phyloP scores from a whole-genome alignment of 1,284 basidiomycete genomes.

The Melampsora medusae region DNA sequence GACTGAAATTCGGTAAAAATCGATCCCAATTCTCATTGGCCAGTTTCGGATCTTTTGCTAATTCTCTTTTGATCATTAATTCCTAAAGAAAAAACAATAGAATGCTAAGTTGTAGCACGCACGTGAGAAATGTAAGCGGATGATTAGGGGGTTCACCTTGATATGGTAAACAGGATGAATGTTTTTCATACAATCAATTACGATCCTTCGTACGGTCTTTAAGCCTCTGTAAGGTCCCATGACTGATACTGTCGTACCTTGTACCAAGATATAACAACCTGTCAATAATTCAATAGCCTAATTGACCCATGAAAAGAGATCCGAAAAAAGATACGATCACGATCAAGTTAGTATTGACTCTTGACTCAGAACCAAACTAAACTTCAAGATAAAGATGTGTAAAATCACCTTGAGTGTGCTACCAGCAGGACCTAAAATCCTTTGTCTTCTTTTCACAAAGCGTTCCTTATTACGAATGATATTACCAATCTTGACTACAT shows the following conservation, averaged over 20 bases:
- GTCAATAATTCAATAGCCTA: constrained; percentile 96
- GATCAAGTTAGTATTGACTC: not conserved
- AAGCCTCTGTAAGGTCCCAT: constrained; percentile 95
- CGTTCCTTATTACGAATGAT: constrained; percentile 93
- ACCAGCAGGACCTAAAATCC: constrained; percentile 95
- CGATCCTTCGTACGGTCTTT: constrained; percentile 91
- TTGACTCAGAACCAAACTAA: not conserved
- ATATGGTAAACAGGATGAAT: constrained; percentile 99
- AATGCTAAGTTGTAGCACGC: not conserved
- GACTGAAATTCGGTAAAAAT: constrained; percentile 94
- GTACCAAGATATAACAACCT: constrained; percentile 93
- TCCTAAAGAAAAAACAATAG: constrained; percentile 62
- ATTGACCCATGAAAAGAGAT: not conserved
- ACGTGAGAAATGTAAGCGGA: constrained; percentile 1
- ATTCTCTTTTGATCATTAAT: constrained; percentile 95
- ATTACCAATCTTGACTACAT: constrained; percentile 97
- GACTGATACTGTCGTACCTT: constrained; percentile 94
- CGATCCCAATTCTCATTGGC: constrained; percentile 93
- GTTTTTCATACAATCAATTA: constrained; percentile 99
- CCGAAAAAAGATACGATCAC: not conserved
- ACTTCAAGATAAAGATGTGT: constrained; percentile 19
- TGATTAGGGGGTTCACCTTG: constrained; percentile 64
- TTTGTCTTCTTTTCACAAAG: constrained; percentile 91
- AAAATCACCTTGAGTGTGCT: constrained; percentile 82
- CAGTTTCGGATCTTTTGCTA: constrained; percentile 96